Evolutionary conservation across 768 basidiomycete genomes (phyloP).

Genomic region (Suillus plorans): DNA sequence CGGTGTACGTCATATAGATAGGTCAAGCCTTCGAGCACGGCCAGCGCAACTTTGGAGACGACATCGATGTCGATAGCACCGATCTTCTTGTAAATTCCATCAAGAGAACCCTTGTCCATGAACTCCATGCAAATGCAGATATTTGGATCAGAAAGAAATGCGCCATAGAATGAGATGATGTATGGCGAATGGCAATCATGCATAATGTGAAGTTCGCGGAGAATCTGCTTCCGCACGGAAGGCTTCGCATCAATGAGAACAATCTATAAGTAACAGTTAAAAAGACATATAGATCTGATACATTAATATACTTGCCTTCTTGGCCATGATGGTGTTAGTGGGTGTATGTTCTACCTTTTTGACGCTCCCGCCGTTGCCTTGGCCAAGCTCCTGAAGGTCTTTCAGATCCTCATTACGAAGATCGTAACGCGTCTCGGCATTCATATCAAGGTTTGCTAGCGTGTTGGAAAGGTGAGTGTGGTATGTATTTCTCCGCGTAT

Average conservation of each 20-base stretch:
- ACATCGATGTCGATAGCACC: constrained; percentile 92
- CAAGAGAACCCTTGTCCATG: constrained; percentile 92
- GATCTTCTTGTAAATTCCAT: constrained; percentile 94
- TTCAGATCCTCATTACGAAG: constrained; percentile 87
- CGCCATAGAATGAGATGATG: constrained; percentile 97
- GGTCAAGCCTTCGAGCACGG: constrained; percentile 91
- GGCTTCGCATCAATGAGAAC: constrained; percentile 97
- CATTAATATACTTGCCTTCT: constrained; percentile 69
- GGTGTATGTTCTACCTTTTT: constrained; percentile 93
- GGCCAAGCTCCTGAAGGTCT: constrained; percentile 87
- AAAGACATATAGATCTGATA: not conserved
- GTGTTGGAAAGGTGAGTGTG: constrained; percentile 81
- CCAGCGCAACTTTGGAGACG: constrained; percentile 91
- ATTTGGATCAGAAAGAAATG: constrained; percentile 95
- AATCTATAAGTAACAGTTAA: constrained; percentile 51
- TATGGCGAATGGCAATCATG: constrained; percentile 92
- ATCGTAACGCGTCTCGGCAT: constrained; percentile 82
- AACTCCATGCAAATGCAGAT: constrained; percentile 99
- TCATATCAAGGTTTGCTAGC: constrained; percentile 83
- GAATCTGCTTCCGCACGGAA: constrained; percentile 93
- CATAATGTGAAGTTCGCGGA: constrained; percentile 98
- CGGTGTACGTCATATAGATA: constrained; percentile 97
- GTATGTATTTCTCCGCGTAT: constrained; percentile 66
- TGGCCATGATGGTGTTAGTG: constrained; percentile 93
- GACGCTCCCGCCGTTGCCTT: constrained; percentile 97